phyloP scores from a whole-genome alignment of 768 basidiomycete species.

The Bullera alba region DNA sequence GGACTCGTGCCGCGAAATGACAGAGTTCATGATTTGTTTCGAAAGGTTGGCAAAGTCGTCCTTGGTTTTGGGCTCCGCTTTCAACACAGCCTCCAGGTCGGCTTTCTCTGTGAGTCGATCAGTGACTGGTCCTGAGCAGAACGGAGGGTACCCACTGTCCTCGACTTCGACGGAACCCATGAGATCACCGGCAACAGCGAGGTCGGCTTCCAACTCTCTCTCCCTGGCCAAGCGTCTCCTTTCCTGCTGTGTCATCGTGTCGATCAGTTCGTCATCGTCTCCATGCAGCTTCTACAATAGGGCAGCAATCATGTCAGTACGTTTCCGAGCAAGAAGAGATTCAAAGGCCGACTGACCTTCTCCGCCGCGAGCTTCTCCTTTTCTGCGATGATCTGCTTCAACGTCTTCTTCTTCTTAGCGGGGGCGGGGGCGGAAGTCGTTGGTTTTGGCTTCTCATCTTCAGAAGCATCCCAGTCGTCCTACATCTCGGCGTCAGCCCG shows the following conservation, averaged over 20 bases:
- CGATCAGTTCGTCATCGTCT: constrained; percentile 38
- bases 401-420: constrained; percentile 82
- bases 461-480: constrained; percentile 95
- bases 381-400: constrained; percentile 86
- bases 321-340: background rate
- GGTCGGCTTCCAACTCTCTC: constrained; percentile 75
- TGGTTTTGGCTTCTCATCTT: constrained; percentile 52
- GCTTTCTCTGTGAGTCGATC: constrained; percentile 12
- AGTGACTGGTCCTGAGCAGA: constrained; percentile 4
- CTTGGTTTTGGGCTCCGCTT: constrained; percentile 75
- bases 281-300: background rate
- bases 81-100: constrained; percentile 52
- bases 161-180: constrained; percentile 61
- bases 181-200: constrained; percentile 73
- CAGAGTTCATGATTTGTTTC: constrained; percentile 60
- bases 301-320: background rate
- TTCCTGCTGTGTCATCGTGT: constrained; percentile 46
- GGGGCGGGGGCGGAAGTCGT: constrained; percentile 53
- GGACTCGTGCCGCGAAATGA: constrained; percentile 70
- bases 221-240: constrained; percentile 72
- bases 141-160: constrained; percentile 13
- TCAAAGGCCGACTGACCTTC: constrained; percentile 8
- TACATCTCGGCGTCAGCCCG: constrained; percentile 41
- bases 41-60: constrained; percentile 78
- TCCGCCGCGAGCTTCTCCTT: constrained; percentile 72